Evolutionary conservation across 192 early-diverging fungal species (phyloP).

Genomic region (Neocallimastix lanati): DNA sequence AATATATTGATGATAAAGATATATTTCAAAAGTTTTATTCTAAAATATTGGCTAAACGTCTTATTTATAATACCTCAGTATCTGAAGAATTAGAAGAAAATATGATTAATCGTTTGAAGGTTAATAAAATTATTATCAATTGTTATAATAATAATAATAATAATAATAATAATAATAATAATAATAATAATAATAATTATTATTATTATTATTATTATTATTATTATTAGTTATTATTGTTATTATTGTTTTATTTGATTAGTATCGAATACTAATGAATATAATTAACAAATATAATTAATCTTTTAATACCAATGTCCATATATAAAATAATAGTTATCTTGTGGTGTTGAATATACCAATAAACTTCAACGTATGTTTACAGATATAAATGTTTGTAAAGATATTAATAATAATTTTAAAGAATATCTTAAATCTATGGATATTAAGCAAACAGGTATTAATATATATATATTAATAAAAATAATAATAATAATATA

Average conservation of each 20-base stretch:
- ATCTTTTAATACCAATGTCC: no score
- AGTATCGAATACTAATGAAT: no score
- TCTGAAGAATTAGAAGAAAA: slow-evolving; percentile 62
- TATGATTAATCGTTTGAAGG: slow-evolving; percentile 67
- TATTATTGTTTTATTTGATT: no score
- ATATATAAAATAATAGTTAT: no score
- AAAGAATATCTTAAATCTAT: slow-evolving; percentile 30
- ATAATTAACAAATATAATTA: no score
- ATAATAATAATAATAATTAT: no score
- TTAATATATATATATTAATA: no score
- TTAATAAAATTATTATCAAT: neutral
- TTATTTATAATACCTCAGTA: slow-evolving; percentile 47
- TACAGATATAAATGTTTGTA: slow-evolving; percentile 76
- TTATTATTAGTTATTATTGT: no score
- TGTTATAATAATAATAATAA: no score
- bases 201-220: no score
- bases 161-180: no score
- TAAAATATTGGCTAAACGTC: slow-evolving; percentile 59
- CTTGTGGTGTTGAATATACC: slow-evolving; percentile 89
- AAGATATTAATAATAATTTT: slow-evolving; percentile 74
- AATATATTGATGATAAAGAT: slow-evolving; percentile 80
- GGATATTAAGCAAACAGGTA: neutral
- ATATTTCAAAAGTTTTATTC: slow-evolving; percentile 84
- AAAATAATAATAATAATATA: no score
- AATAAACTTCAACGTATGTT: slow-evolving; percentile 92